Evolutionary conservation across 176 grass and related monocot genomes (phyloP).

Genomic region (Cocos nucifera): DNA sequence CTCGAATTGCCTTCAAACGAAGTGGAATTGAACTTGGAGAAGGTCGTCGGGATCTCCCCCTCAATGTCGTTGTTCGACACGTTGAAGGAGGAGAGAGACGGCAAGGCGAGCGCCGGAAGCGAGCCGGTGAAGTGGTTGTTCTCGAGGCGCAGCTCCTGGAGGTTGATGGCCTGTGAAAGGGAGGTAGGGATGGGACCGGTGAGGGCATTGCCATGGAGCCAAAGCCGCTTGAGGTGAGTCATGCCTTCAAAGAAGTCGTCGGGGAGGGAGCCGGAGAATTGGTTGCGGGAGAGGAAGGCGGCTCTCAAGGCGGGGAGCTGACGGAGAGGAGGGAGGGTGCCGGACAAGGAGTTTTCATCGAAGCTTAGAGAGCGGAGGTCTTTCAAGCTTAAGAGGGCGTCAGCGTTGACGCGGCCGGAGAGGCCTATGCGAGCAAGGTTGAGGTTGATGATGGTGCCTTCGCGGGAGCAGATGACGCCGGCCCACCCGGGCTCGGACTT

Average conservation of each 20-base stretch:
- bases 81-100: slow-evolving; percentile 41
- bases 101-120: slow-evolving; percentile 19
- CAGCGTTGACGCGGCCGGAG: slow-evolving; percentile 44
- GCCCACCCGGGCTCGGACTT: slow-evolving; percentile 37
- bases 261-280: not conserved
- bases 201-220: slow-evolving; percentile 33
- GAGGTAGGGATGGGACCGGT: slow-evolving; percentile 37
- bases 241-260: slow-evolving; percentile 5
- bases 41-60: slow-evolving; percentile 46
- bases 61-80: slow-evolving; percentile 64
- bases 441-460: slow-evolving; percentile 38
- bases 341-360: slow-evolving; percentile 1
- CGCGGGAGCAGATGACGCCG: slow-evolving; percentile 43
- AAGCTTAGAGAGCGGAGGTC: slow-evolving; percentile 36
- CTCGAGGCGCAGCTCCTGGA: slow-evolving; percentile 8
- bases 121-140: slow-evolving; percentile 8
- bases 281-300: slow-evolving; percentile 11
- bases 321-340: slow-evolving; percentile 1
- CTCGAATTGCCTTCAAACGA: slow-evolving; percentile 47
- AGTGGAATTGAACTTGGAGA: slow-evolving; percentile 45
- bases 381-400: slow-evolving; percentile 41
- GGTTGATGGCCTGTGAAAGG: not conserved
- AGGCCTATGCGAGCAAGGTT: slow-evolving; percentile 44
- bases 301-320: not conserved
- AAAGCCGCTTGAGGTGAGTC: slow-evolving; percentile 3